phyloP scores from a whole-genome alignment of 1,284 basidiomycete species.

The Cutaneotrichosporon arboriforme region DNA sequence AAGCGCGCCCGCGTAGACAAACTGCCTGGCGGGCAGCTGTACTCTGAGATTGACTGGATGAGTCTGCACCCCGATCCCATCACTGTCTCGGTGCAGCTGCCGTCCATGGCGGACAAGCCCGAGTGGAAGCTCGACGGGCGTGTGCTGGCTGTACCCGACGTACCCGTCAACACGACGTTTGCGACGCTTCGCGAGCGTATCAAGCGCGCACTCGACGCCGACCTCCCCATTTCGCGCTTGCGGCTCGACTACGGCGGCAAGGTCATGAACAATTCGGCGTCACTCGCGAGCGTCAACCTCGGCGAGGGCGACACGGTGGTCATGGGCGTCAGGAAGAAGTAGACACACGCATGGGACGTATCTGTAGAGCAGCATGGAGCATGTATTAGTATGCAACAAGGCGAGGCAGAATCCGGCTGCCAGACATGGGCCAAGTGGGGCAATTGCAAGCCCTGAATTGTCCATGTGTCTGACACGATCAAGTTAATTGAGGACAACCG shows the following conservation, averaged over 20 bases:
- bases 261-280: slow-evolving; percentile 75
- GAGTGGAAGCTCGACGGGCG: slow-evolving; percentile 87
- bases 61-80: slow-evolving; percentile 82
- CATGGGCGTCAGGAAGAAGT: slow-evolving; percentile 65
- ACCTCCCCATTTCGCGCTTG: slow-evolving; percentile 69
- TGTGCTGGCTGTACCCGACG: slow-evolving; percentile 66
- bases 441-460: no score
- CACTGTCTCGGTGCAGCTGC: slow-evolving; percentile 73
- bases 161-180: slow-evolving; percentile 73
- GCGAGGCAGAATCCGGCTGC: no score
- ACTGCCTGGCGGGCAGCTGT: slow-evolving; percentile 14
- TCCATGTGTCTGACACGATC: no score
- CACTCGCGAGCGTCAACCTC: slow-evolving; percentile 78
- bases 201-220: slow-evolving; percentile 65
- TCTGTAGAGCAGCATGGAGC: background rate
- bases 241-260: slow-evolving; percentile 70
- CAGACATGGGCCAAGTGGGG: no score
- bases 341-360: slow-evolving; percentile 3
- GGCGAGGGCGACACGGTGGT: slow-evolving; percentile 78
- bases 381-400: background rate
- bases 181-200: slow-evolving; percentile 83
- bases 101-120: slow-evolving; percentile 67
- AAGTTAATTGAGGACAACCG: no score
- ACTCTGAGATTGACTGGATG: slow-evolving; percentile 65
- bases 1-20: slow-evolving; percentile 20